These are phyloP conservation scores for Diplodia seriata DNA, from an alignment of 2,329 filamentous ascomycete species.

Conservation along the genomic window DNA sequence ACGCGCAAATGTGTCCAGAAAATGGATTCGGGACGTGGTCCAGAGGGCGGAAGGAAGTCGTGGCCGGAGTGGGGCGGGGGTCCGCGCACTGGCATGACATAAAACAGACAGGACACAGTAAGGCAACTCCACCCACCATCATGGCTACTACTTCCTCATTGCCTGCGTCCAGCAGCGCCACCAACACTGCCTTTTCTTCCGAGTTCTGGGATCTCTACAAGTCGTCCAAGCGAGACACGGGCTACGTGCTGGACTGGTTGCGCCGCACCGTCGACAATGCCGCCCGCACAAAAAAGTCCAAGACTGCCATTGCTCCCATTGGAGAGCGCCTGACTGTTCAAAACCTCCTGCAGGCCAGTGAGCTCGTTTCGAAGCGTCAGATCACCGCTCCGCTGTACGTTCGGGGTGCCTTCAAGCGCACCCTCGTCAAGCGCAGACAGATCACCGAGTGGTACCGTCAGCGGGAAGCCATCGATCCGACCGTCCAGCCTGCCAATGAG, in stretches of 20 bases:
- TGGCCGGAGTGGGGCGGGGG: not conserved
- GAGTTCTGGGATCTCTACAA: conserved; percentile 24
- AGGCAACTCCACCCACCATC: not conserved
- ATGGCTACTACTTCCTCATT: conserved; percentile 10
- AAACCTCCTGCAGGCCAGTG: conserved; percentile 6
- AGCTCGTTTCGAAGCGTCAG: conserved; percentile 17
- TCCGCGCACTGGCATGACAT: not conserved
- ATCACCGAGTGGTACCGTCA: conserved; percentile 19
- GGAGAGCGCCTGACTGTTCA: conserved; percentile 7
- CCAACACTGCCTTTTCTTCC: not conserved
- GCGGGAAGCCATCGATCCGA: not conserved
- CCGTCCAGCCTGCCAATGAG: not conserved
- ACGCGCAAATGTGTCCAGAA: no score
- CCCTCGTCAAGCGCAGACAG: conserved; percentile 23
- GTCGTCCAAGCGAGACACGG: conserved; percentile 19
- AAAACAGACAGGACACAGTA: not conserved
- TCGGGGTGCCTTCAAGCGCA: conserved; percentile 18
- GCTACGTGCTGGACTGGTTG: conserved; percentile 17
- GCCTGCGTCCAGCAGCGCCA: not conserved
- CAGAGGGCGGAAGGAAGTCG: not conserved
- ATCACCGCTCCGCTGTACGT: conserved; percentile 20
- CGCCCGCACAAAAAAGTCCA: conserved; percentile 4
- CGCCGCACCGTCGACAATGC: conserved; percentile 2
- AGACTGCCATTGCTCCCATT: conserved; percentile 12
- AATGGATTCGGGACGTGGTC: no score